These are phyloP conservation scores for Cyclotella cryptica DNA, from an alignment of 108 stramenopile species.

Conservation along the genomic window DNA sequence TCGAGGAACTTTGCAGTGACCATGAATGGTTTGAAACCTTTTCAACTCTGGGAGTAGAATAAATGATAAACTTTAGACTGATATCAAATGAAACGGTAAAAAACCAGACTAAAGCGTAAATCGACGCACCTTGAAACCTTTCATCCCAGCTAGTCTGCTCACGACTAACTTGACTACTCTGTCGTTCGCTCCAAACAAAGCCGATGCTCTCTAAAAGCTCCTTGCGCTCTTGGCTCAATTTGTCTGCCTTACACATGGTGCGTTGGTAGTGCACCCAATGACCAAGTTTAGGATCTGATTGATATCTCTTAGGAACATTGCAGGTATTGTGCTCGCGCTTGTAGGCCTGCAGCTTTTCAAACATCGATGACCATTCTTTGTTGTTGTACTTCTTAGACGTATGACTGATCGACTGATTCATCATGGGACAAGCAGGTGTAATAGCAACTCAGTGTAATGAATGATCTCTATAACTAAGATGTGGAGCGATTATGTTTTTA, in stretches of 20 bases:
- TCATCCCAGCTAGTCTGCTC: constrained; percentile 25
- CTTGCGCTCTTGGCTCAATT: constrained; percentile 4
- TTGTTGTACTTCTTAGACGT: constrained; percentile 17
- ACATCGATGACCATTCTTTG: constrained; percentile 36
- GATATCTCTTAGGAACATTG: constrained; percentile 41
- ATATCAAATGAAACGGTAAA: background rate
- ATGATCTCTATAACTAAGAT: background rate
- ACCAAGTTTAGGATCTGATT: constrained; percentile 32
- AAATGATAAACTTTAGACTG: background rate
- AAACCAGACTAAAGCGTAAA: background rate
- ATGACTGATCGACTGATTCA: constrained; percentile 5
- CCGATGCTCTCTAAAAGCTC: constrained; percentile 25
- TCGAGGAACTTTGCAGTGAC: constrained; percentile 24
- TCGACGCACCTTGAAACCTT: constrained; percentile 13
- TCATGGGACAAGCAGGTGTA: background rate
- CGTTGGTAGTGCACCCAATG: constrained; percentile 48
- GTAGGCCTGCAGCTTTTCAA: constrained; percentile 34
- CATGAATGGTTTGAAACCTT: constrained; percentile 2
- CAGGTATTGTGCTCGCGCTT: constrained; percentile 42
- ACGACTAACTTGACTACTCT: background rate
- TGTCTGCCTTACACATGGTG: constrained; percentile 8
- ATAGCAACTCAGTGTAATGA: background rate
- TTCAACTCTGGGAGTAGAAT: constrained; percentile 7
- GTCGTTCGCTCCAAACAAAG: constrained; percentile 31
- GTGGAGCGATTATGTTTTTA: background rate